Percentiles rank a stretch among this genome's conserved stretches.
These are phyloP conservation scores for Calonectria ilicicola DNA, from an alignment of 2,329 filamentous ascomycete genomes.

Conservation along the genomic window DNA sequence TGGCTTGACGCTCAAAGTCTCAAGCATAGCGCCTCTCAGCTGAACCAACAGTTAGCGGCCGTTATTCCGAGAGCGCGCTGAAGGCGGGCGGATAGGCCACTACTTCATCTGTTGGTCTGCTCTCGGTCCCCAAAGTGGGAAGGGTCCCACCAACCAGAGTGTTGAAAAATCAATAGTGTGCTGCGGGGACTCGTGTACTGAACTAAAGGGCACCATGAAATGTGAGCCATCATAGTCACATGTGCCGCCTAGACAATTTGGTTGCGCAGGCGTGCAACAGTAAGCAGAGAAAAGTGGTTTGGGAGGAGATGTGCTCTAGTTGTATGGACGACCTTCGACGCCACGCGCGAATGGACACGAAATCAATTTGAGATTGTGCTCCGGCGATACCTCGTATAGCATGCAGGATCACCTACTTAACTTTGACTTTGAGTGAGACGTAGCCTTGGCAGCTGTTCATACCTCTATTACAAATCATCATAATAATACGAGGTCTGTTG, in stretches of 20 bases:
- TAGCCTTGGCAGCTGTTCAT: too few relatives aligned
- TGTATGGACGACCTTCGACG: too few relatives aligned
- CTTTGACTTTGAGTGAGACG: too few relatives aligned
- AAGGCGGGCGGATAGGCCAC: not conserved
- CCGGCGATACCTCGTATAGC: too few relatives aligned
- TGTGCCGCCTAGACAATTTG: not conserved
- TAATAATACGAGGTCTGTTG: too few relatives aligned
- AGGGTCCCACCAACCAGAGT: not conserved
- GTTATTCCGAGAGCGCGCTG: not conserved
- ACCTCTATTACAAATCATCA: too few relatives aligned
- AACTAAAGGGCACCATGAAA: not conserved
- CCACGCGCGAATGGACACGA: too few relatives aligned
- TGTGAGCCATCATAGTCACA: not conserved
- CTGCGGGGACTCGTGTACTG: not conserved
- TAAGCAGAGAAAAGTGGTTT: too few relatives aligned
- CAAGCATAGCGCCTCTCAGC: not conserved
- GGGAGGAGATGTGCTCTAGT: too few relatives aligned
- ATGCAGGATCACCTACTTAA: too few relatives aligned
- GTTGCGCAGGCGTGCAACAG: too few relatives aligned
- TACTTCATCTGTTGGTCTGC: not conserved
- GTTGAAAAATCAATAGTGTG: not conserved
- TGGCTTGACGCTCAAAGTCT: not conserved
- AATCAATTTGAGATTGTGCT: too few relatives aligned
- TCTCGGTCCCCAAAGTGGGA: not conserved
- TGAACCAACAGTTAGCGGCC: not conserved